A percentile compares a stretch with the other conserved stretches of the same genome.
Conservation (phyloP, 257 asterid genomes). For the Nemophila menziesii region DNA sequence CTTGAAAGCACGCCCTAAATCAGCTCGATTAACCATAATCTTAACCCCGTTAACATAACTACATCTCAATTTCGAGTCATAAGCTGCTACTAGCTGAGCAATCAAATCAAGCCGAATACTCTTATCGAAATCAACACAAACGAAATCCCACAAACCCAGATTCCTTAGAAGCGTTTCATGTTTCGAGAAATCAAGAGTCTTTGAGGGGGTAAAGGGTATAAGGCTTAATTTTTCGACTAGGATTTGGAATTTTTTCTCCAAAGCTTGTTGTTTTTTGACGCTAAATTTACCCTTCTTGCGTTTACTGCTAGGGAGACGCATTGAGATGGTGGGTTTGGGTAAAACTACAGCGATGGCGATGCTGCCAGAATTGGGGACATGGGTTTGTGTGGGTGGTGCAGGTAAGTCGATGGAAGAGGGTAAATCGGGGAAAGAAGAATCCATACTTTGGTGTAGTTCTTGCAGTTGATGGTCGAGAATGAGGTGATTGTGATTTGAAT, state of each 20-base stretch:
- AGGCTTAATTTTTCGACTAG: conserved; percentile 44
- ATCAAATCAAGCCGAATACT: conserved; percentile 49
- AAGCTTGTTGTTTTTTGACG: conserved; percentile 38
- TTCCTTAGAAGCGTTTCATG: conserved; percentile 14
- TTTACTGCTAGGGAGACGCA: conserved; percentile 18
- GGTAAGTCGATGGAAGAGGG: background rate
- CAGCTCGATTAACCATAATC: conserved; percentile 47
- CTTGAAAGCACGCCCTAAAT: conserved; percentile 55
- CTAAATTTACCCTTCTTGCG: conserved; percentile 43
- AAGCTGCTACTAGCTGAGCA: conserved; percentile 53
- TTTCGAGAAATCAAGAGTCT: too few relatives aligned
- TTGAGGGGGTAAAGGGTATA: conserved; percentile 21
- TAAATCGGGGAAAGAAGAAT: conserved; percentile 4
- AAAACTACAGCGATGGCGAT: conserved; percentile 21
- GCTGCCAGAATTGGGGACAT: background rate
- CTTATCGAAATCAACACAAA: conserved; percentile 47
- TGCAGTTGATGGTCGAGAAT: conserved; percentile 7
- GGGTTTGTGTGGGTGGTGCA: background rate
- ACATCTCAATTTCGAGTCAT: conserved; percentile 33
- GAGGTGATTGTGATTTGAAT: conserved; percentile 6
- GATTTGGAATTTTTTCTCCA: conserved; percentile 33
- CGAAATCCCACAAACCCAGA: conserved; percentile 76
- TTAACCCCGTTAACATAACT: conserved; percentile 39
- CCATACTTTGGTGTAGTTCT: conserved; percentile 14
- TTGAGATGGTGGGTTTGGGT: conserved; percentile 11